Evolutionary conservation across 1,139 yeast genomes (phyloP).

Genomic region (Hemisphaericaspora lyxosophila): DNA sequence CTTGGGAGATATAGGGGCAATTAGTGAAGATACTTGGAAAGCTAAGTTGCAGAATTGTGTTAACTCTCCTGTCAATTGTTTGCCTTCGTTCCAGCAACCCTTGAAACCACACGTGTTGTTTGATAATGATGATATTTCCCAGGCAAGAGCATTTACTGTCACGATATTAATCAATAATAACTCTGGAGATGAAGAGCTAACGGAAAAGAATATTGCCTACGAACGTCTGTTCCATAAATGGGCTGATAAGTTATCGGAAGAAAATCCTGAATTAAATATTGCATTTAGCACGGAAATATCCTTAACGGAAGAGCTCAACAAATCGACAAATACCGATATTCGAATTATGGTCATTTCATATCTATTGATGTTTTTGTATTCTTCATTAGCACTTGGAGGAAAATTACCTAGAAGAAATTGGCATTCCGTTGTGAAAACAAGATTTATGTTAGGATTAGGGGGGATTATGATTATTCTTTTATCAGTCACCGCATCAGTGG

Average conservation of each 20-base stretch:
- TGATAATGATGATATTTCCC: constrained; percentile 48
- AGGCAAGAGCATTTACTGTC: constrained; percentile 70
- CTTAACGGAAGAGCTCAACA: constrained; percentile 76
- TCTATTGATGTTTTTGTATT: constrained; percentile 84
- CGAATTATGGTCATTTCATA: constrained; percentile 73
- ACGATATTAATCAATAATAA: constrained; percentile 60
- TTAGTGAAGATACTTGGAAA: constrained; percentile 58
- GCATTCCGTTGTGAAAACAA: constrained; percentile 51
- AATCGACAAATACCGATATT: constrained; percentile 78
- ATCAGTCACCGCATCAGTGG: constrained; percentile 80
- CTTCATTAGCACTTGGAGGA: constrained; percentile 79
- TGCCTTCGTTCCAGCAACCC: constrained; percentile 91
- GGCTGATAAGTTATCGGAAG: constrained; percentile 49
- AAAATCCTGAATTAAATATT: constrained; percentile 53
- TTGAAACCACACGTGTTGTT: constrained; percentile 69
- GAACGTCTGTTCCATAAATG: constrained; percentile 62
- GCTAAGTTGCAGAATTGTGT: constrained; percentile 59
- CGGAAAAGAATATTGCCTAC: constrained; percentile 55
- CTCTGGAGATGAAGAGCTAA: constrained; percentile 33
- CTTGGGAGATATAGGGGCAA: constrained; percentile 55
- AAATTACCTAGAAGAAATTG: constrained; percentile 30
- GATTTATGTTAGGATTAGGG: constrained; percentile 73
- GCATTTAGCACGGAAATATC: constrained; percentile 84
- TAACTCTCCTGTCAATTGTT: constrained; percentile 79
- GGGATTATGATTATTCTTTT: constrained; percentile 80